Base-by-base conservation (phyloP, 768 basidiomycete species). In the Hericium coralloides region DNA sequence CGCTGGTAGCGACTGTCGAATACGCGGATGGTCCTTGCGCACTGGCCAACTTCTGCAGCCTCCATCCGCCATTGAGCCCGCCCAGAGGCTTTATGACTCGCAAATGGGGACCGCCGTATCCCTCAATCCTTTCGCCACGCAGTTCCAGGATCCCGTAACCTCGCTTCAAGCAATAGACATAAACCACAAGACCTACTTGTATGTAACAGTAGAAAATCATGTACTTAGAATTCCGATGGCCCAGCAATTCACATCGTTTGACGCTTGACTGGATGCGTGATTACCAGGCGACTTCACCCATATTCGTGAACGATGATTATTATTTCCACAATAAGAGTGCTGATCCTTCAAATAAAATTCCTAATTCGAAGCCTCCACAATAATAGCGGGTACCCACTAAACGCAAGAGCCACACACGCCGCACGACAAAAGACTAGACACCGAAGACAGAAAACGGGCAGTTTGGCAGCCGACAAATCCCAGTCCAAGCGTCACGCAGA, bases 21-120 rank as follows among this genome's bases (percentile, higher is more conserved):
- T 90, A 57, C 80, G 85, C 22, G 78, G 77, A 2, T 91, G 89
- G 89, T 86, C 85, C 12, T 66, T 90, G 9, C 74, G 68, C 15
- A 79, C 76, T 8, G 87, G 86, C 4, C 69, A 69, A 15, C 70
- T 70, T 4, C 58, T 84, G 18, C 22, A 59, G 39, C 38, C 66
- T 56, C 49, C 65, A 20, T 43, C 41, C 51, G 18, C 57, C 7
- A 52, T 55, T 12, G 8, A 58, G n/a, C 31, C 53, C 7, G 31
- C 36, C 31, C 31, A 9, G 7, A 31, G 41, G 18, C 52, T 23
- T 39, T 23, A 2, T 8, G 2, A 8, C 20, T 23, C 3, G 41
- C 49, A 12, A 6, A 31, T 31, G 31, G 31, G 31, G 37, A 22
- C 10, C 51, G 52, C 22, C 8, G 8, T 25, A 12, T 20, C 36